Evolutionary conservation across 495 filamentous ascomycete species (phyloP), one percentile per base, ranked within the genome.

Genomic region (Aspergillus homomorphus): DNA sequence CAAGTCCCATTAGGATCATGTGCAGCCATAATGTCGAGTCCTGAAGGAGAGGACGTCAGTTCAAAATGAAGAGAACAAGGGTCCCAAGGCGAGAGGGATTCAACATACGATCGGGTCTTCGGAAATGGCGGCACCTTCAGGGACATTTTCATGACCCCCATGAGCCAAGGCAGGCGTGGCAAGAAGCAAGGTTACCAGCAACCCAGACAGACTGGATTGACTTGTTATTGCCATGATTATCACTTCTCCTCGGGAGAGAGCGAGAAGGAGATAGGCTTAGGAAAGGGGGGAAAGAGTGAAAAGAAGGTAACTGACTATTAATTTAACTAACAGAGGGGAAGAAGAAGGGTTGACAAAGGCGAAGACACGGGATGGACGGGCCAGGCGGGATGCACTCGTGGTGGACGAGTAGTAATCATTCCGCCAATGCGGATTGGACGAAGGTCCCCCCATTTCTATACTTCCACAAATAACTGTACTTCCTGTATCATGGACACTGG

Each of bases 11-110:
- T n/a, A 95, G 67, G 56, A 95, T 80, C 64, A 98, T 97, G 71
- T 98, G 94, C 26, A 87, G 76, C 94, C 93, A 98, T 86, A 98
- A 70, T 65, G 82, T 94, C 51, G 84, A 78, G 64, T 96, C 91
- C 88, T 92, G 45, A 30, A 51, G 1, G 12, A 12, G 7, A 5
- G 2, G 8, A 10, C 4, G 57, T 63, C 54, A 65, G 57, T 52
- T 7, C 8, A 58, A 20, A 46, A 33, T 54, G 53, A n/a, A n/a
- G 18, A 14, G 33, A 22, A 6, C 15, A 50, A 3, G 23, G 21
- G 24, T 18, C 12, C 15, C 8, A 28, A 38, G 20, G 23, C 46
- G 33, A 18, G 51, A 42, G 46, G 48, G 53, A 55, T 84, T 92
- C 92, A 62, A 98, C 87, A 55, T 84, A 93, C 92, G 62, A 98